Percentiles rank a stretch among this genome's conserved stretches.
Evolutionary conservation across 2,329 filamentous ascomycete genomes (phyloP).

Genomic region (Dactylellina haptotyla): DNA sequence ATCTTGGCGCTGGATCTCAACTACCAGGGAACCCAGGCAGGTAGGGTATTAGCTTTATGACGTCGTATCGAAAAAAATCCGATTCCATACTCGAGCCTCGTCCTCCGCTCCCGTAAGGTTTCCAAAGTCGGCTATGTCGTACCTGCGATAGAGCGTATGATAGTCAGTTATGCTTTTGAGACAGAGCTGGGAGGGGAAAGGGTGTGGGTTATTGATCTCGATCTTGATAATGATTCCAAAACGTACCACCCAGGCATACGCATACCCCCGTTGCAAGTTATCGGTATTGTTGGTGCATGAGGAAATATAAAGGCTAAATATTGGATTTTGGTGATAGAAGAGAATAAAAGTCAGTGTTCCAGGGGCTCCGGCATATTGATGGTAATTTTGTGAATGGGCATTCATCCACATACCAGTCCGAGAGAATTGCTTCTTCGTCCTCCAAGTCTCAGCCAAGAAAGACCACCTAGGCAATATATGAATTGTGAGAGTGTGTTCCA

Average conservation of each 20-base stretch:
- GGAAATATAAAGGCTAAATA: constrained; percentile 93
- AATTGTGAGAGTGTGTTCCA: not conserved
- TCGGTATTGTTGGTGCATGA: constrained; percentile 85
- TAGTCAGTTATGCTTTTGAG: too few relatives aligned
- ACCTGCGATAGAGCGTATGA: constrained; percentile 22
- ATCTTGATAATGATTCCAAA: not conserved
- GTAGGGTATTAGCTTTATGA: not conserved
- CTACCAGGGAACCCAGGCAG: not conserved
- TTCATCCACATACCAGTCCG: constrained; percentile 18
- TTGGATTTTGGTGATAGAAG: not conserved
- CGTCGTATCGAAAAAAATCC: not conserved
- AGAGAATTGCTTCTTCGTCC: constrained; percentile 31
- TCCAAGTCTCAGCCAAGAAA: constrained; percentile 67
- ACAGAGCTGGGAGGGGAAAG: not conserved
- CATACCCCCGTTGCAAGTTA: constrained; percentile 69
- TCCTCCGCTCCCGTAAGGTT: constrained; percentile 27
- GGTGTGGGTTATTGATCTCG: not conserved
- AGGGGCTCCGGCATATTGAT: constrained; percentile 78
- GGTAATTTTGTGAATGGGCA: constrained; percentile 81
- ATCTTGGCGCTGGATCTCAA: constrained; percentile 62
- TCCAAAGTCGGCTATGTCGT: constrained; percentile 41
- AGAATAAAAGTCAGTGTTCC: not conserved
- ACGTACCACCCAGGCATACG: constrained; percentile 48
- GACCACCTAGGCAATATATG: constrained; percentile 13
- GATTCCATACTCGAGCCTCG: constrained; percentile 25